These are phyloP conservation scores for Euptelea pleiosperma DNA, from an alignment of 164 flowering plant species.

Conservation along the genomic window DNA sequence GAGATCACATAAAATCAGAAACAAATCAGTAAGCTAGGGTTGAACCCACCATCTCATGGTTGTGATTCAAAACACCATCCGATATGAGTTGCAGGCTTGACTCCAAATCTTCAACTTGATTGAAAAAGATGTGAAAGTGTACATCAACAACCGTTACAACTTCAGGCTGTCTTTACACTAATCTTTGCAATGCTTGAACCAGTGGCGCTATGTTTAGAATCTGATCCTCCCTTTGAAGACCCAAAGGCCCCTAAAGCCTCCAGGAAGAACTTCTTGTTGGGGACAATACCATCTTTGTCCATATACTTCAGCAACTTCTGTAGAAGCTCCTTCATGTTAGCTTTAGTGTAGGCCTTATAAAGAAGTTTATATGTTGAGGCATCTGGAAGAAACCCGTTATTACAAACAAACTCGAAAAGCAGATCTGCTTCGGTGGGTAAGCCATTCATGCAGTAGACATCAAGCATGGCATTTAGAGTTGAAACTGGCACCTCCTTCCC, in stretches of 20 bases:
- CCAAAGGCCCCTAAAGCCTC: constrained; percentile 80
- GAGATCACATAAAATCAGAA: background rate
- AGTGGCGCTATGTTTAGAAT: constrained; percentile 15
- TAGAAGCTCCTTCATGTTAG: constrained; percentile 66
- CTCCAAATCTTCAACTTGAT: background rate
- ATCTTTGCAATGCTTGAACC: constrained; percentile 9
- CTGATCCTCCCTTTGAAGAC: constrained; percentile 32
- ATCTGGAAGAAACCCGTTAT: constrained; percentile 36
- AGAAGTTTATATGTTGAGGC: constrained; percentile 86
- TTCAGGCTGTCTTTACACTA: constrained; percentile 16
- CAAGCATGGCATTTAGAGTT: constrained; percentile 86
- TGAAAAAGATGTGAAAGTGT: background rate
- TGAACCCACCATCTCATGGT: background rate
- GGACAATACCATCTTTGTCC: constrained; percentile 78
- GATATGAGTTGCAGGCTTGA: background rate
- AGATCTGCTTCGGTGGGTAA: constrained; percentile 67
- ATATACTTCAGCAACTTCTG: constrained; percentile 56
- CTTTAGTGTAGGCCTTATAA: constrained; percentile 80
- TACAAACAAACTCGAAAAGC: constrained; percentile 48
- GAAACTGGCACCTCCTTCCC: constrained; percentile 60
- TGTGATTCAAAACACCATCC: constrained; percentile 1
- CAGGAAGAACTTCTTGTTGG: constrained; percentile 84
- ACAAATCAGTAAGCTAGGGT: background rate
- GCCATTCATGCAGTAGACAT: constrained; percentile 77
- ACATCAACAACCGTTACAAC: background rate